Evolutionary conservation across 768 basidiomycete species (phyloP).

Genomic region (Tricholoma hemisulphureum): DNA sequence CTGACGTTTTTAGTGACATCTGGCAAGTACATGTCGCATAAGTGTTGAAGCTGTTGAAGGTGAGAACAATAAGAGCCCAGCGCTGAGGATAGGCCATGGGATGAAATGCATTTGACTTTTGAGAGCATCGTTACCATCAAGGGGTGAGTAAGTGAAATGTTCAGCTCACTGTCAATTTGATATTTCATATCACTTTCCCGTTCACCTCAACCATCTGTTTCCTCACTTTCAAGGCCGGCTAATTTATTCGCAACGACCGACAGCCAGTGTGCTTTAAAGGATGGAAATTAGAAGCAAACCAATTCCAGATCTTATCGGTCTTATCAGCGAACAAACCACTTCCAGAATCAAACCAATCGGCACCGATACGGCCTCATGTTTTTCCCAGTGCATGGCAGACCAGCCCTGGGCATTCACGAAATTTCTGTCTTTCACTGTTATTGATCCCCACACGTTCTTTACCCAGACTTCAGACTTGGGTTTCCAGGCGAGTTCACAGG

Average conservation of each 20-base stretch:
- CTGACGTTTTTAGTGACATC: too few species aligned
- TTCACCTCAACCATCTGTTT: neutral
- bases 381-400: conserved; percentile 2
- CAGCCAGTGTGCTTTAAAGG: neutral
- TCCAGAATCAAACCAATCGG: conserved; percentile 1
- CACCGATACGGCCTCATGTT: neutral
- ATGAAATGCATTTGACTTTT: too few species aligned
- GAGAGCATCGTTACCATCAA: too few species aligned
- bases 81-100: too few species aligned
- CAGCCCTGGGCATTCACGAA: conserved; percentile 11
- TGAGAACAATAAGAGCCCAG: too few species aligned
- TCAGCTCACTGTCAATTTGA: too few species aligned
- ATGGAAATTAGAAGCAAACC: neutral
- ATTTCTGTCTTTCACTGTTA: conserved; percentile 9
- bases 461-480: conserved; percentile 6
- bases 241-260: neutral
- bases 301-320: neutral
- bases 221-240: neutral
- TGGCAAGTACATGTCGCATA: too few species aligned
- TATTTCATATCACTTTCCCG: too few species aligned
- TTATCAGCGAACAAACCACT: neutral
- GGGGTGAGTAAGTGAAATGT: too few species aligned
- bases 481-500: conserved; percentile 5
- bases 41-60: too few species aligned
- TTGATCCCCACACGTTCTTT: conserved; percentile 8